Evolutionary conservation across 805 yeast genomes (phyloP).

Genomic region (Starmerella stigmatis): DNA sequence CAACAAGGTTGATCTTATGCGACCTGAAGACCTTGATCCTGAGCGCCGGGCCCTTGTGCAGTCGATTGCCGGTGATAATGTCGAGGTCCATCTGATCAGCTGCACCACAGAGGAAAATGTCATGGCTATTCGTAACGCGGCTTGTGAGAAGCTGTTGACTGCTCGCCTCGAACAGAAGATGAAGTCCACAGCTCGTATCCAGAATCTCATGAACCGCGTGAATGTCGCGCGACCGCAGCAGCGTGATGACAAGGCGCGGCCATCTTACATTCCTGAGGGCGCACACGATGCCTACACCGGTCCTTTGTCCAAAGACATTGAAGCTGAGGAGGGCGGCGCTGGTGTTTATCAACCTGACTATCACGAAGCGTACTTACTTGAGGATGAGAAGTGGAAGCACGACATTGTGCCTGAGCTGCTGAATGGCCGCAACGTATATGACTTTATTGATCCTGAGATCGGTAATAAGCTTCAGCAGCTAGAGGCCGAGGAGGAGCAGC

Average conservation of each 20-base stretch:
- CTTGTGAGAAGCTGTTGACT: slow-evolving; percentile 91
- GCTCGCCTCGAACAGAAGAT: slow-evolving; percentile 94
- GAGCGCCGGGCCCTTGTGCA: slow-evolving; percentile 63
- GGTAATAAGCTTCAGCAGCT: slow-evolving; percentile 85
- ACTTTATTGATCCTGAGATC: slow-evolving; percentile 93
- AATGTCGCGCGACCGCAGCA: slow-evolving; percentile 85
- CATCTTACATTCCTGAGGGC: slow-evolving; percentile 73
- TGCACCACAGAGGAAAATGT: slow-evolving; percentile 91
- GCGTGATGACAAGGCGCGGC: slow-evolving; percentile 71
- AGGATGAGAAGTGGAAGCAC: slow-evolving; percentile 95
- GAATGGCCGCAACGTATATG: slow-evolving; percentile 94
- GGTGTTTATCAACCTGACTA: slow-evolving; percentile 93
- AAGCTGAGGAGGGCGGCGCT: slow-evolving; percentile 94
- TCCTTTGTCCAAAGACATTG: slow-evolving; percentile 81
- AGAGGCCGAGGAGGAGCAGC: slow-evolving; percentile 93
- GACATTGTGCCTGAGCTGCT: slow-evolving; percentile 94
- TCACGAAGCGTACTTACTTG: slow-evolving; percentile 83
- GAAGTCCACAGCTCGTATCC: slow-evolving; percentile 82
- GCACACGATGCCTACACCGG: slow-evolving; percentile 58
- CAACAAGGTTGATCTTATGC: slow-evolving; percentile 87
- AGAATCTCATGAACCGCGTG: slow-evolving; percentile 83
- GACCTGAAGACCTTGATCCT: slow-evolving; percentile 68
- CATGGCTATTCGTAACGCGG: slow-evolving; percentile 91
- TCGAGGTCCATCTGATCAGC: slow-evolving; percentile 85
- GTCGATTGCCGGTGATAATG: slow-evolving; percentile 54